Evolutionary conservation across 148 eudicot species (phyloP).

Genomic region (Vaccinium myrtillus): DNA sequence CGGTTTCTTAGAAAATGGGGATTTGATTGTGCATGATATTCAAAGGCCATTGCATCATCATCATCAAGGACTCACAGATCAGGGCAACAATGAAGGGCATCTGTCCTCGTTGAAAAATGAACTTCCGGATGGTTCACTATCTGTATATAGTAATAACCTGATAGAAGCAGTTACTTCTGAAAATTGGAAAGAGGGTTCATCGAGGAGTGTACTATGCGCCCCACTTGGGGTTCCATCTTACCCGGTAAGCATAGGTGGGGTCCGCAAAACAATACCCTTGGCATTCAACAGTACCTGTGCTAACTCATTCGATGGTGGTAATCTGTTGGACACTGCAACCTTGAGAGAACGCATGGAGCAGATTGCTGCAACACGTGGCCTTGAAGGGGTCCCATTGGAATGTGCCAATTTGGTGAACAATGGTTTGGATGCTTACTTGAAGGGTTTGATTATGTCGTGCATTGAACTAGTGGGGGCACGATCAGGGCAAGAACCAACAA

Average conservation of each 20-base stretch:
- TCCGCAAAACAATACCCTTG: slow-evolving; percentile 30
- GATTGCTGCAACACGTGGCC: slow-evolving; percentile 39
- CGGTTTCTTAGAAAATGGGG: slow-evolving; percentile 40
- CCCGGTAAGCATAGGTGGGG: slow-evolving; percentile 40
- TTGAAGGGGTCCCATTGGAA: slow-evolving; percentile 50
- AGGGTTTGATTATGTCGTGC: slow-evolving; percentile 46
- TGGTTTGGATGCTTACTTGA: slow-evolving; percentile 57
- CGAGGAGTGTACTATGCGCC: slow-evolving; percentile 34
- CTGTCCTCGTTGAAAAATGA: slow-evolving; percentile 11
- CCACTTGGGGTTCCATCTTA: slow-evolving; percentile 51
- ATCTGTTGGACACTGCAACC: slow-evolving; percentile 36
- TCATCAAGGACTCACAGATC: slow-evolving; percentile 40
- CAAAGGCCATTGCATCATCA: slow-evolving; percentile 38
- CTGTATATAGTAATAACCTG: slow-evolving; percentile 25
- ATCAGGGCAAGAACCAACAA: slow-evolving; percentile 29
- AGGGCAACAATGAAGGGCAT: slow-evolving; percentile 28
- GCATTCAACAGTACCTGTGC: slow-evolving; percentile 24
- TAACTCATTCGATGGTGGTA: slow-evolving; percentile 22
- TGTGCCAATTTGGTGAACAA: slow-evolving; percentile 41
- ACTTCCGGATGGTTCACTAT: slow-evolving; percentile 24
- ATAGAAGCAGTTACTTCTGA: slow-evolving; percentile 20
- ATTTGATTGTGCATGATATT: slow-evolving; percentile 22
- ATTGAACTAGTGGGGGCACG: slow-evolving; percentile 40
- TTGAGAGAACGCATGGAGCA: slow-evolving; percentile 52
- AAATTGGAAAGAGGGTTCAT: slow-evolving; percentile 26